Evolutionary conservation across 2,329 filamentous ascomycete genomes (phyloP).

Genomic region (Didymella glomerata): DNA sequence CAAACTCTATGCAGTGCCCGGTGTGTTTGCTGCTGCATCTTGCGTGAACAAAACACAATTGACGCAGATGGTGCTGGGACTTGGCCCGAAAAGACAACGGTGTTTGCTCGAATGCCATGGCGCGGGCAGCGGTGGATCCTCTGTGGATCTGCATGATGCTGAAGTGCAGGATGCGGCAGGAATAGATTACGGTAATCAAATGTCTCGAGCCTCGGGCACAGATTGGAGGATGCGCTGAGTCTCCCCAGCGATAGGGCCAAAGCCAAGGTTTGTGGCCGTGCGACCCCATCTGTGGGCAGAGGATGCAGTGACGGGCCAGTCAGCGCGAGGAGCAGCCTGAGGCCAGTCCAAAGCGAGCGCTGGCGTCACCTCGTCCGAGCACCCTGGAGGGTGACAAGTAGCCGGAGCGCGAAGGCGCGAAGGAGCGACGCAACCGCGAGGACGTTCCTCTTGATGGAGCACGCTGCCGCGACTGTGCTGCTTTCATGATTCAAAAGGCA

Average conservation of each 20-base stretch:
- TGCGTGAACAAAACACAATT: constrained; percentile 23
- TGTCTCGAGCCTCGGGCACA: constrained; percentile 29
- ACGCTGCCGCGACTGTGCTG: constrained; percentile 2
- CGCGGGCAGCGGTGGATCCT: constrained; percentile 15
- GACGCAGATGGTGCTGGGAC: constrained; percentile 21
- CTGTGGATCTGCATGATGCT: constrained; percentile 35
- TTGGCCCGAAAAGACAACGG: constrained; percentile 4
- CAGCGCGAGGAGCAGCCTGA: constrained; percentile 10
- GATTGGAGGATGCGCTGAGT: constrained; percentile 31
- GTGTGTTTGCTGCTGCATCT: constrained; percentile 9
- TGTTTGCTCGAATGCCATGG: constrained; percentile 17
- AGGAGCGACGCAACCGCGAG: not conserved
- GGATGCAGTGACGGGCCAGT: constrained; percentile 27
- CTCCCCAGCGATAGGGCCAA: constrained; percentile 42
- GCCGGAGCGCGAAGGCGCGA: constrained; percentile 7
- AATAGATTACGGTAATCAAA: constrained; percentile 37
- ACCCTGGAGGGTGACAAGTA: constrained; percentile 22
- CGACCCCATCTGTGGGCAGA: constrained; percentile 25
- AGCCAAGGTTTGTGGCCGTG: constrained; percentile 40
- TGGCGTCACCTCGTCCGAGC: constrained; percentile 27
- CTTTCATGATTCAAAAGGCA: constrained; percentile 7
- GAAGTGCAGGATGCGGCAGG: constrained; percentile 30
- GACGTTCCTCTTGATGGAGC: constrained; percentile 3
- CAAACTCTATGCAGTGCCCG: constrained; percentile 1
- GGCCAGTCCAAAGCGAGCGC: constrained; percentile 13